These are phyloP conservation scores for Suillus occidentalis DNA, from an alignment of 768 basidiomycete genomes.

Conservation along the genomic window DNA sequence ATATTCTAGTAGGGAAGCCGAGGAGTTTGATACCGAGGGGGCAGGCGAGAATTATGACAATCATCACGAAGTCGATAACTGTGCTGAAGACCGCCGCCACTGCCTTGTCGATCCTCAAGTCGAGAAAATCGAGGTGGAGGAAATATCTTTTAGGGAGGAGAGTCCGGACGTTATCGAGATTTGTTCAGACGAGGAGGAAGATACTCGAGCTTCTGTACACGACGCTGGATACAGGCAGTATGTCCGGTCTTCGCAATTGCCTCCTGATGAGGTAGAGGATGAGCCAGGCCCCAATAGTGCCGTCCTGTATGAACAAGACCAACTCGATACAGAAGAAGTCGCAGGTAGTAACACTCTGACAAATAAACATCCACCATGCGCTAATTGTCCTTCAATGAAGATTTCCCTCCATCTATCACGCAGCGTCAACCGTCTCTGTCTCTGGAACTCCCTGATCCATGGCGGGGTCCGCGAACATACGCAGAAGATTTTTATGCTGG, in stretches of 20 bases:
- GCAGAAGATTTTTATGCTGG: slow-evolving; percentile 47
- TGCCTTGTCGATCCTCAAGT: slow-evolving; percentile 11
- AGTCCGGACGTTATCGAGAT: slow-evolving; percentile 23
- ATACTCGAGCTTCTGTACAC: slow-evolving; percentile 8
- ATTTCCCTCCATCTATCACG: neutral
- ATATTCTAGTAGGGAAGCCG: slow-evolving; percentile 25
- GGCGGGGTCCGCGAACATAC: slow-evolving; percentile 39
- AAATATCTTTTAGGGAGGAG: slow-evolving; percentile 8
- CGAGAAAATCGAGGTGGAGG: slow-evolving; percentile 17
- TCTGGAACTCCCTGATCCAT: slow-evolving; percentile 39
- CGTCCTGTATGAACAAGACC: slow-evolving; percentile 6
- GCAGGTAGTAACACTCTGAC: slow-evolving; percentile 3
- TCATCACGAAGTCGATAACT: neutral
- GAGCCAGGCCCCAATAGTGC: neutral
- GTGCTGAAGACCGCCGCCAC: neutral
- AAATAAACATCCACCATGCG: neutral
- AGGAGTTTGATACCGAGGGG: slow-evolving; percentile 19
- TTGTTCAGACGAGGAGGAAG: slow-evolving; percentile 28
- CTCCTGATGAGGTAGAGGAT: slow-evolving; percentile 1
- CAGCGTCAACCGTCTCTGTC: slow-evolving; percentile 11
- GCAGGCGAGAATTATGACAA: slow-evolving; percentile 16
- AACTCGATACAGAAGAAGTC: slow-evolving; percentile 17
- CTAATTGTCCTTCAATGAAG: slow-evolving; percentile 1
- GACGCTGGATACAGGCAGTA: slow-evolving; percentile 18
- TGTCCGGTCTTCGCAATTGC: slow-evolving; percentile 7